Percentiles rank a stretch among this genome's conserved stretches.
Evolutionary conservation across 2,329 filamentous ascomycete genomes (phyloP).

Genomic region (Colletotrichum acutatum): DNA sequence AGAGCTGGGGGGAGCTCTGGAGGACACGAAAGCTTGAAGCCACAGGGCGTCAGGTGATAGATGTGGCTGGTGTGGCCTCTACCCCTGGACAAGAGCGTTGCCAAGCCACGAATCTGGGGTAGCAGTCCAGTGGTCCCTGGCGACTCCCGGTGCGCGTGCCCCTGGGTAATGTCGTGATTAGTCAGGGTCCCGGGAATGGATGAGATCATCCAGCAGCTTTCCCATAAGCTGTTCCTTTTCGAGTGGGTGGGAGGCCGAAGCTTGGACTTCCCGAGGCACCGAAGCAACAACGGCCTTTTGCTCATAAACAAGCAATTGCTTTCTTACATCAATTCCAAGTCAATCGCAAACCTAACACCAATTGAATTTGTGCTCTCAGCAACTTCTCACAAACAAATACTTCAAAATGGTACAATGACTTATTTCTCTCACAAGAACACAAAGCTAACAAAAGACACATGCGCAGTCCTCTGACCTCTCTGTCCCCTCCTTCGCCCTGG

Average conservation of each 20-base stretch:
- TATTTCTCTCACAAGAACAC: not conserved
- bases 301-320: not conserved
- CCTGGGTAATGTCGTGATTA: conserved; percentile 13
- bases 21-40: conserved; percentile 50
- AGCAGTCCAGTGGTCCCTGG: conserved; percentile 1
- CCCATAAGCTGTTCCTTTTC: not conserved
- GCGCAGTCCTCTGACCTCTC: conserved; percentile 52
- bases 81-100: not conserved
- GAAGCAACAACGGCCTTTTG: not conserved
- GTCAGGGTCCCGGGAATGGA: conserved; percentile 24
- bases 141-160: not conserved
- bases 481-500: conserved; percentile 80
- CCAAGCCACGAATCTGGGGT: conserved; percentile 33
- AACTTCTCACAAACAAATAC: not conserved
- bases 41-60: conserved; percentile 25
- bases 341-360: not conserved
- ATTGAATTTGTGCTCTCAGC: not conserved
- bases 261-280: conserved; percentile 29
- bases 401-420: conserved; percentile 18
- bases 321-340: not conserved
- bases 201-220: conserved; percentile 30
- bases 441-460: conserved; percentile 22
- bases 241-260: conserved; percentile 21
- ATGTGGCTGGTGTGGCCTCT: conserved; percentile 19
- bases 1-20: conserved; percentile 37